A percentile compares a stretch with the other conserved stretches of the same genome.
Evolutionary conservation across 2,329 filamentous ascomycete species (phyloP).

Genomic region (Microdochium trichocladiopsis): DNA sequence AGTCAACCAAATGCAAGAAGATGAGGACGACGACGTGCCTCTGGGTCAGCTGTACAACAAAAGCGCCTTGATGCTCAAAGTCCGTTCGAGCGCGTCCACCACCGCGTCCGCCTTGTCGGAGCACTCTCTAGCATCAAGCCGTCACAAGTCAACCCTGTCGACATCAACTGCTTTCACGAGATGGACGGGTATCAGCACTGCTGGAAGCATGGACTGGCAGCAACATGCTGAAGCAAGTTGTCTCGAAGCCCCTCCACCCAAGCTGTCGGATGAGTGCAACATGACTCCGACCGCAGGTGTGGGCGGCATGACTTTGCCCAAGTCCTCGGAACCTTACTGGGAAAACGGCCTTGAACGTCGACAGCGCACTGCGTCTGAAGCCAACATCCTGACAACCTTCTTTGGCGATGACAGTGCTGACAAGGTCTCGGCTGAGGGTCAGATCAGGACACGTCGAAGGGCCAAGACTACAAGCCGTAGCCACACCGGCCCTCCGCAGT

Average conservation of each 20-base stretch:
- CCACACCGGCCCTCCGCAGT: constrained; percentile 16
- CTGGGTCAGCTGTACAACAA: constrained; percentile 27
- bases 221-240: constrained; percentile 3
- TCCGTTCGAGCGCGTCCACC: constrained; percentile 49
- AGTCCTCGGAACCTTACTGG: constrained; percentile 2
- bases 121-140: constrained; percentile 35
- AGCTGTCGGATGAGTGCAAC: constrained; percentile 13
- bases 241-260: too few relatives aligned
- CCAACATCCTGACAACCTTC: constrained; percentile 13
- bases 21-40: constrained; percentile 23
- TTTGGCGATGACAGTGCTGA: constrained; percentile 3
- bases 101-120: constrained; percentile 40
- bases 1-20: constrained; percentile 20
- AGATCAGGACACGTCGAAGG: constrained; percentile 16
- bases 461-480: constrained; percentile 23
- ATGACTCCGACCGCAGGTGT: constrained; percentile 6
- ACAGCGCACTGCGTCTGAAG: constrained; percentile 13
- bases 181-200: constrained; percentile 45
- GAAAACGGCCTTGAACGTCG: background rate
- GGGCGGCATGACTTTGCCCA: constrained; percentile 2
- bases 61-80: constrained; percentile 20
- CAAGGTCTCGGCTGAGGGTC: constrained; percentile 8
- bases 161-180: constrained; percentile 46
- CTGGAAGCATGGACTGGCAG: constrained; percentile 24
- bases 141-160: constrained; percentile 46